phyloP scores from a whole-genome alignment of 2,329 filamentous ascomycete species.

The Xylaria sp. region DNA sequence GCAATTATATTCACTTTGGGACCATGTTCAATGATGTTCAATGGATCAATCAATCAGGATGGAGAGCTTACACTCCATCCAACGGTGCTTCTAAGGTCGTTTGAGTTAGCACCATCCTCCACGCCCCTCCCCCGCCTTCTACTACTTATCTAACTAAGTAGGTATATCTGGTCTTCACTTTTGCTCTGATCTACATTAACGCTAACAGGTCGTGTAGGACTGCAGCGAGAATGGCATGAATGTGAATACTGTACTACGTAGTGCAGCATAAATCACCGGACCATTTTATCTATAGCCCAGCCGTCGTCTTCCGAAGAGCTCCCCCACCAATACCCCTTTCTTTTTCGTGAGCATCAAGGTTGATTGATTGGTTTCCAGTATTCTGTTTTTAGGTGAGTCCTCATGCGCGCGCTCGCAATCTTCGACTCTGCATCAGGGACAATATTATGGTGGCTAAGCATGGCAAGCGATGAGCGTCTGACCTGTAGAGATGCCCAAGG shows the following conservation, averaged over 20 bases:
- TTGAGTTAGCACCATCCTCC: slow-evolving; percentile 21
- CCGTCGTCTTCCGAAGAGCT: neutral
- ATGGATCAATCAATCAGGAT: slow-evolving; percentile 17
- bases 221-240: neutral
- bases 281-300: neutral
- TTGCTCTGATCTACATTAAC: neutral
- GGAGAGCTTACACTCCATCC: slow-evolving; percentile 13
- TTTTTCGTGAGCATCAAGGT: neutral
- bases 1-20: neutral
- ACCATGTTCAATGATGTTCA: neutral
- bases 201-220: slow-evolving; percentile 2
- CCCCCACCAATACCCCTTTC: slow-evolving; percentile 5
- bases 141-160: neutral
- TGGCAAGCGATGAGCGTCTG: neutral
- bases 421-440: neutral
- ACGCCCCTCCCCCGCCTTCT: slow-evolving; percentile 32
- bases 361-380: neutral
- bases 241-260: slow-evolving; percentile 6
- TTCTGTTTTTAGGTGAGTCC: neutral
- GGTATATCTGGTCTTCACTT: neutral
- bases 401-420: neutral
- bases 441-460: neutral
- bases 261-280: slow-evolving; percentile 16
- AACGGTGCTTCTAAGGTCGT: slow-evolving; percentile 6
- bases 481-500: neutral